Base-by-base conservation (phyloP, 352 stramenopile genomes). In the Blastocystis sp. region DNA sequence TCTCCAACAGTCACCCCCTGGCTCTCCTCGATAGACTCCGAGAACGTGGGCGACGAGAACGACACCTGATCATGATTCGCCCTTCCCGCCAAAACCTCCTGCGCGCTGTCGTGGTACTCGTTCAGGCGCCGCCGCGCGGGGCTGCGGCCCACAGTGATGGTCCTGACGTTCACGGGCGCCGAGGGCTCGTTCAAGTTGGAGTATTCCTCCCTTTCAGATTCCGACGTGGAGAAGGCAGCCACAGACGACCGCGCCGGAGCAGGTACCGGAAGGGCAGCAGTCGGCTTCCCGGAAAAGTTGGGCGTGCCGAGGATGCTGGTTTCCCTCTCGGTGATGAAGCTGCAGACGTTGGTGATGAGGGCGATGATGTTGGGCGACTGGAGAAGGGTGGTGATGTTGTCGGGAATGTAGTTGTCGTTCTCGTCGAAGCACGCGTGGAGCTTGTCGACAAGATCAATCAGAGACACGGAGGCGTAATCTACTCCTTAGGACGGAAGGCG, bases 81-180 rank as follows among this genome's bases (percentile, higher is more conserved):
- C 17, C 9, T 23, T 34, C 19, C 38, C 21, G 19, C 21, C 34
- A 84, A 52, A 19, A 67, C 74, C 61, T 84, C 74, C 41, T 56
- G 19, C 5, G 74, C 74, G 48, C 74, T 84, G 23, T 84, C 74
- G 40, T 84, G 74, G 17, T 28, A 17, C 34, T 66, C 74, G 45
- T 84, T 84, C 52, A 84, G 17, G n/a, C 53, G n/a, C 48, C 69
- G 28, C 34, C 10, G 38, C 17, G 34, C 43, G 66, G 10, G 66
- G 2, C 5, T 14, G 5, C 48, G 48, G 28, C 28, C 28, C 28
- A 34, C 28, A 14, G 48, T 56, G 48, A 56, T 56, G 48, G 5
- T 0, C 5, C 5, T 56, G 14, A 56, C 14, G 48, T 14, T 56
- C 48, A 56, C 48, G 48, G 48, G 48, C 0, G 48, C 48, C 48